Conservation (phyloP, 768 basidiomycete species). For the Paxillus ammoniavirescens region DNA sequence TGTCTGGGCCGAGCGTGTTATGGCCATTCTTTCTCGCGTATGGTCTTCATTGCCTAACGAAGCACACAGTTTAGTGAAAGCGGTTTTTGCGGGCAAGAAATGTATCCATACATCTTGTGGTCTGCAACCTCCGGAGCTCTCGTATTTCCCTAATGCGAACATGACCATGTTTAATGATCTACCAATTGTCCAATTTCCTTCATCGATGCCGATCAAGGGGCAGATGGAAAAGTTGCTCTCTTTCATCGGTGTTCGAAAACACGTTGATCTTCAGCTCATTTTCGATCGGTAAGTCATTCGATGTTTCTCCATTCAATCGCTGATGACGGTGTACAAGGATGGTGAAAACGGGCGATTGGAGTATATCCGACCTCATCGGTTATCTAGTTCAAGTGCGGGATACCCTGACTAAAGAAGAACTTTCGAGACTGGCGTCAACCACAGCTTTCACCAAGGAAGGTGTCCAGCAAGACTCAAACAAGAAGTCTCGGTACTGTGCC, state of each 20-base stretch:
- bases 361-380: slow-evolving; percentile 76
- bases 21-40: slow-evolving; percentile 60
- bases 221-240: slow-evolving; percentile 68
- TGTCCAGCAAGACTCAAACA: slow-evolving; percentile 25
- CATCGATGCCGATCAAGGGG: slow-evolving; percentile 61
- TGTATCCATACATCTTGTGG: slow-evolving; percentile 59
- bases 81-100: slow-evolving; percentile 40
- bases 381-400: slow-evolving; percentile 85
- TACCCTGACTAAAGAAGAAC: slow-evolving; percentile 54
- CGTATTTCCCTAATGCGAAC: slow-evolving; percentile 84
- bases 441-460: slow-evolving; percentile 72
- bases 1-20: slow-evolving; percentile 78
- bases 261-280: slow-evolving; percentile 91
- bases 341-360: slow-evolving; percentile 91
- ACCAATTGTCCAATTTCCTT: slow-evolving; percentile 73
- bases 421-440: slow-evolving; percentile 56
- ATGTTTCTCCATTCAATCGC: not conserved
- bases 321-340: slow-evolving; percentile 45
- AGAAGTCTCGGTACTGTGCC: slow-evolving; percentile 55
- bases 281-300: slow-evolving; percentile 67
- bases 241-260: slow-evolving; percentile 81
- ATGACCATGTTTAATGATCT: slow-evolving; percentile 79
- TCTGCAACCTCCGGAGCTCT: slow-evolving; percentile 64
- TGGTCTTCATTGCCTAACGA: slow-evolving; percentile 64
- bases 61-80: slow-evolving; percentile 41